These are phyloP conservation scores for Aegilops bicornis DNA, from an alignment of 176 grass and related monocot genomes.

Conservation along the genomic window DNA sequence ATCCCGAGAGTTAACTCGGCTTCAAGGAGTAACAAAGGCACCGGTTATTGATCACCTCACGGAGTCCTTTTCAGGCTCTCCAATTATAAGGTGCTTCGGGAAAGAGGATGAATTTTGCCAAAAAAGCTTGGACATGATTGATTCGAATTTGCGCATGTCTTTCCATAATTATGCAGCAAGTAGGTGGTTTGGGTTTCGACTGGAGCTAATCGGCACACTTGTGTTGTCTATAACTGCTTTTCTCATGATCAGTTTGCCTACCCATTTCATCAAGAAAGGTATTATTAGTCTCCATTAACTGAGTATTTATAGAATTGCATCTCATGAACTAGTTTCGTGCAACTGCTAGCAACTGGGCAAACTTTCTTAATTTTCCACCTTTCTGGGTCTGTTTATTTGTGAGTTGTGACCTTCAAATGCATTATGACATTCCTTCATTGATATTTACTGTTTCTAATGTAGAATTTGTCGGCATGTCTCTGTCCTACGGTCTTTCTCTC, in stretches of 20 bases:
- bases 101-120: conserved; percentile 70
- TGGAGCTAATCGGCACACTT: conserved; percentile 80
- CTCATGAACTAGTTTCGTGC: neutral
- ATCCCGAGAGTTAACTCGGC: conserved; percentile 80
- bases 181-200: conserved; percentile 84
- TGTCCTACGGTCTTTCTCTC: conserved; percentile 88
- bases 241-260: conserved; percentile 78
- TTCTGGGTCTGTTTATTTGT: neutral
- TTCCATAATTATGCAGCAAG: conserved; percentile 76
- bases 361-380: neutral
- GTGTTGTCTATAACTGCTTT: conserved; percentile 76
- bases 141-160: conserved; percentile 89
- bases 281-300: neutral
- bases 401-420: neutral
- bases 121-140: conserved; percentile 64
- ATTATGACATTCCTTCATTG: neutral
- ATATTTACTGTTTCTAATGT: conserved; percentile 20
- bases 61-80: conserved; percentile 73
- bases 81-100: conserved; percentile 75
- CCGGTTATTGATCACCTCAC: conserved; percentile 92
- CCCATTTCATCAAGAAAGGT: conserved; percentile 87
- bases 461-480: conserved; percentile 91
- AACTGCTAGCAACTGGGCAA: neutral
- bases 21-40: conserved; percentile 74
- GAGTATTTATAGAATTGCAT: neutral